Percentiles rank a stretch among this genome's conserved stretches.
Conservation (phyloP, 2,329 filamentous ascomycete genomes). For the Hirsutella rhossiliensis region DNA sequence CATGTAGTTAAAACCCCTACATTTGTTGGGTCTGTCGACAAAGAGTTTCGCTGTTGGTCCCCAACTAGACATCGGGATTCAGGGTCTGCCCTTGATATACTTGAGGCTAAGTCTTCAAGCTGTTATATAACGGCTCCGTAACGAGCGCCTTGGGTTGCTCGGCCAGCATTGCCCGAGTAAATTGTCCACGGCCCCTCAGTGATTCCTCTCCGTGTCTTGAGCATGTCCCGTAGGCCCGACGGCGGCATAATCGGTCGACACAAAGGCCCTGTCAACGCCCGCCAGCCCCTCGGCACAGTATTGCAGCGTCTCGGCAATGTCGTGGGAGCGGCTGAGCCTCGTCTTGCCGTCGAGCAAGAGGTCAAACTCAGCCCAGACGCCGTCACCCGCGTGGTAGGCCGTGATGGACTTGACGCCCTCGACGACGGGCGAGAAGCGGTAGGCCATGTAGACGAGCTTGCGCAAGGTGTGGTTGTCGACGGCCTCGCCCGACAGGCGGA, state of each 20-base stretch:
- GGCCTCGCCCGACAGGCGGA: conserved; percentile 18
- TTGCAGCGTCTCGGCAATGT: conserved; percentile 21
- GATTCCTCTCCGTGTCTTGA: conserved; percentile 10
- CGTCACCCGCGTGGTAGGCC: conserved; percentile 21
- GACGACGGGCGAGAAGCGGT: conserved; percentile 19
- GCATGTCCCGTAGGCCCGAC: conserved; percentile 19
- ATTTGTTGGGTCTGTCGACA: too few relatives aligned
- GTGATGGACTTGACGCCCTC: conserved; percentile 20
- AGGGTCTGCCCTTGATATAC: too few relatives aligned
- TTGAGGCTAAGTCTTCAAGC: too few relatives aligned
- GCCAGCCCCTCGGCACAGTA: conserved; percentile 19
- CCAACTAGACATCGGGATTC: too few relatives aligned
- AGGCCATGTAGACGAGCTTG: conserved; percentile 20
- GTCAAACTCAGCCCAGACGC: conserved; percentile 21
- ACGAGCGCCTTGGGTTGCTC: too few relatives aligned
- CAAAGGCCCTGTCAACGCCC: conserved; percentile 20
- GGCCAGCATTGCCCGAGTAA: too few relatives aligned
- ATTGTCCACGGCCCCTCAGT: too few relatives aligned
- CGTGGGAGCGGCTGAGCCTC: conserved; percentile 16
- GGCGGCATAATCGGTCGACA: conserved; percentile 20
- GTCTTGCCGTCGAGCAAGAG: conserved; percentile 18
- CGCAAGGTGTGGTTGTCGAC: conserved; percentile 15
- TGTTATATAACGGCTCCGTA: too few relatives aligned
- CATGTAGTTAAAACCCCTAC: too few relatives aligned
- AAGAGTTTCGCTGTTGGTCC: too few relatives aligned